Base-by-base conservation (phyloP, 371 early-diverging fungal genomes). In the Actinomucor elegans region DNA sequence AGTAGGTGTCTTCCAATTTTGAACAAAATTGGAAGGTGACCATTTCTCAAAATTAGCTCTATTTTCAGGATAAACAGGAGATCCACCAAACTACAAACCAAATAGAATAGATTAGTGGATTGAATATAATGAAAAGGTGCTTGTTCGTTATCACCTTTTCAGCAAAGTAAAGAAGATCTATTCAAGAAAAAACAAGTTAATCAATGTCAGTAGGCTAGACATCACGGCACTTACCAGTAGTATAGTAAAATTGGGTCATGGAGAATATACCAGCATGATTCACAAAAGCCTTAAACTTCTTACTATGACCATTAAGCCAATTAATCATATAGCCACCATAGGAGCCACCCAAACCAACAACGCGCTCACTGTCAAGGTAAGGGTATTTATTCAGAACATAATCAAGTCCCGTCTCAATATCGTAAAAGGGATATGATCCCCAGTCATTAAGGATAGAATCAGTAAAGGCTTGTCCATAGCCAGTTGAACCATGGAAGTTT, bases 261-360 rank as follows among this genome's bases (percentile, higher is more conserved):
- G 81, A 80, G 57, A 93, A 92, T 55, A 91, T 79, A 50, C 94
- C 94, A 64, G 90, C 94, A 61, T 93, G 94, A 59, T 86, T 91
- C 29, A 90, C 90, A 41, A 93, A 66, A 21, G 82, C 86, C 45
- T 75, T 74, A 75, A 93, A 93, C 10, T 84, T 80, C 12, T 86
- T 61, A 17, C 61, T 69, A 28, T 73, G 67, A 0, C 74, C 77
- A 42, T 77, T 75, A n/a, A 73, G 42, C 88, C 87, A 89, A 62
- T 92, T 92, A 59, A 88, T 79, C 90, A 89, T 90, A 61, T 82
- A 92, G 0, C 92, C 94, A 55, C 94, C 94, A 66, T 91, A 92
- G 9, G 85, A 84, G 1, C 88, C 92, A 24, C 94, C 94, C 17
- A 92, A 68, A 12, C 81, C 94, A 26, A 78, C 77, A 12, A 90